Conservation (phyloP, 1,284 basidiomycete genomes). For the Chiua sp. region DNA sequence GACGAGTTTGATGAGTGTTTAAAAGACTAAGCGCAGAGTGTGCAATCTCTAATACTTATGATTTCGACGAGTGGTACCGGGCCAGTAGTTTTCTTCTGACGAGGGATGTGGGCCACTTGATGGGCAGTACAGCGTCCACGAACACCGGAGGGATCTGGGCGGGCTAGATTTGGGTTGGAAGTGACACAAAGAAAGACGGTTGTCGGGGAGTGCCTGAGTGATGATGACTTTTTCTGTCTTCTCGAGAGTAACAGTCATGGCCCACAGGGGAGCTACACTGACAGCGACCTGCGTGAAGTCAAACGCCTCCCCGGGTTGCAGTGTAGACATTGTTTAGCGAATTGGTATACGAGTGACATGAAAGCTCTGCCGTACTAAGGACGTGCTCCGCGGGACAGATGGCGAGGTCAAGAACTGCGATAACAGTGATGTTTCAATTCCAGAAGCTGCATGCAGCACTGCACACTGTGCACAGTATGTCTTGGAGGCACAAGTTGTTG, state of each 20-base stretch:
- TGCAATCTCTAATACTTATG: constrained; percentile 69
- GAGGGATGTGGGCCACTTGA: constrained; percentile 6
- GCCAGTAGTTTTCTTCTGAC: constrained; percentile 36
- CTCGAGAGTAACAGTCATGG: constrained; percentile 77
- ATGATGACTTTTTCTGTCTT: too few species aligned
- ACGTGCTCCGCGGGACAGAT: constrained; percentile 97
- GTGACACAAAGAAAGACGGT: too few species aligned
- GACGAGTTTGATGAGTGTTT: constrained; percentile 64
- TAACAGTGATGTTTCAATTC: constrained; percentile 97
- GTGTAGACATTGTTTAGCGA: constrained; percentile 81
- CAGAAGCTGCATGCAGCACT: too few species aligned
- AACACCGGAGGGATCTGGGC: neutral
- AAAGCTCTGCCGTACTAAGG: constrained; percentile 80
- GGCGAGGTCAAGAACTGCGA: constrained; percentile 85
- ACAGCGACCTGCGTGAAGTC: constrained; percentile 68
- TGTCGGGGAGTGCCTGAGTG: too few species aligned
- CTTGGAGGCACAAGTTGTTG: too few species aligned
- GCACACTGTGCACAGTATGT: too few species aligned
- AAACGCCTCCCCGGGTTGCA: constrained; percentile 92
- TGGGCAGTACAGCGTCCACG: constrained; percentile 1
- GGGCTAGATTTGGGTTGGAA: constrained; percentile 7
- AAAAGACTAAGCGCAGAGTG: constrained; percentile 71
- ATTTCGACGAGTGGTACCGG: constrained; percentile 69
- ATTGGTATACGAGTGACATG: constrained; percentile 68
- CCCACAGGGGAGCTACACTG: constrained; percentile 68